phyloP scores from a whole-genome alignment of 2,329 filamentous ascomycete species.

The Fusarium sp. region DNA sequence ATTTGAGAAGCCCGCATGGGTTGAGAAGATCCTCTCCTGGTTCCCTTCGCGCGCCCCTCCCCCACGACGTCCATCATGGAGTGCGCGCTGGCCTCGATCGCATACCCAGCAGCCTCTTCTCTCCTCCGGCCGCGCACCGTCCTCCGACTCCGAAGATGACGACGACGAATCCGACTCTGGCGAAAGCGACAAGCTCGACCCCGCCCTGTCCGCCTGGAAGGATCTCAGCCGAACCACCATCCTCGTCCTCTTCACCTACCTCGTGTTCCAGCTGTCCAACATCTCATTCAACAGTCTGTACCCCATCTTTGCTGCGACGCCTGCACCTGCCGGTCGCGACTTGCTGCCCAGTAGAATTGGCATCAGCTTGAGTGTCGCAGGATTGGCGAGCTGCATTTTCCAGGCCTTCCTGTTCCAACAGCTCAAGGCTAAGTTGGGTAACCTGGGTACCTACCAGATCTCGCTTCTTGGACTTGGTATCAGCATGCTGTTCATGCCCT shows the following conservation, averaged over 20 bases:
- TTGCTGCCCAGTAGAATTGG: constrained; percentile 86
- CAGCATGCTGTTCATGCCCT: constrained; percentile 89
- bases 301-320: constrained; percentile 86
- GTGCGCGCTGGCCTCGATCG: constrained; percentile 53
- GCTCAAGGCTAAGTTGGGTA: constrained; percentile 82
- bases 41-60: constrained; percentile 34
- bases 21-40: constrained; percentile 49
- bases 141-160: constrained; percentile 45
- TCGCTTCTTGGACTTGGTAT: constrained; percentile 83
- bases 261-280: constrained; percentile 94
- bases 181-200: constrained; percentile 35
- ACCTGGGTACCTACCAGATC: constrained; percentile 83
- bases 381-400: constrained; percentile 87
- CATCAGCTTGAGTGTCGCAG: constrained; percentile 84
- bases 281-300: constrained; percentile 96
- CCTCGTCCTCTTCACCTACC: constrained; percentile 83
- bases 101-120: constrained; percentile 49
- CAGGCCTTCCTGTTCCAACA: constrained; percentile 87
- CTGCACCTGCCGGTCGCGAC: constrained; percentile 79
- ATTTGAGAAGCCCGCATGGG: constrained; percentile 51
- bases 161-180: constrained; percentile 44
- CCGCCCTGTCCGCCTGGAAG: constrained; percentile 55
- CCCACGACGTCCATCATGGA: constrained; percentile 52
- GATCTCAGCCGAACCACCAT: constrained; percentile 83
- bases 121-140: constrained; percentile 27